phyloP scores from a whole-genome alignment of 805 yeast genomes.

The Ogataea paraovalis region DNA sequence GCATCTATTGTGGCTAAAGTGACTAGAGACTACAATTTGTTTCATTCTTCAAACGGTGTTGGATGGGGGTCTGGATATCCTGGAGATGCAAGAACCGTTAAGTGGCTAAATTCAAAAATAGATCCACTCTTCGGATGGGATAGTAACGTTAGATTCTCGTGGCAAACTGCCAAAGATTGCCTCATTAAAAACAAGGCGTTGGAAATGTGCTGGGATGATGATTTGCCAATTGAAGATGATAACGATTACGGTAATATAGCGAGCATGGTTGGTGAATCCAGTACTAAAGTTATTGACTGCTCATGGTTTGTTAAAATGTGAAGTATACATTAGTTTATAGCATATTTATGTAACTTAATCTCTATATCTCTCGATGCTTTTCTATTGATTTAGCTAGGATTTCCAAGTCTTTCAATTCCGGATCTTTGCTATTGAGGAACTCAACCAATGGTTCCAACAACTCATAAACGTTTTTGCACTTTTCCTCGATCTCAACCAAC shows the following conservation, averaged over 20 bases:
- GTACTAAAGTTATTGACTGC: slow-evolving; percentile 9
- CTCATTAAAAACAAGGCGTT: slow-evolving; percentile 50
- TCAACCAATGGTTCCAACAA: slow-evolving; percentile 11
- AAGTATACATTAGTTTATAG: too few relatives aligned
- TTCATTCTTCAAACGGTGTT: slow-evolving; percentile 16
- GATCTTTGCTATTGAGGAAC: slow-evolving; percentile 6
- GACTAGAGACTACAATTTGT: slow-evolving; percentile 62
- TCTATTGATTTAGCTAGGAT: slow-evolving; percentile 2
- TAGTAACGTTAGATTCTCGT: slow-evolving; percentile 69
- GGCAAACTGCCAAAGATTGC: slow-evolving; percentile 89
- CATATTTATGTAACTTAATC: too few relatives aligned
- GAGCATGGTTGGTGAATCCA: slow-evolving; percentile 9
- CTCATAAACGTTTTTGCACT: slow-evolving; percentile 14
- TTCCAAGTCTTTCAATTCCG: slow-evolving; percentile 6
- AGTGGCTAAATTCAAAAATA: slow-evolving; percentile 62
- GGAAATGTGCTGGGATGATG: slow-evolving; percentile 60
- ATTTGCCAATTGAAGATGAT: slow-evolving; percentile 32
- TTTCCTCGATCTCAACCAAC: slow-evolving; percentile 17
- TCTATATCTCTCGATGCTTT: background rate
- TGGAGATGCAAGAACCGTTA: slow-evolving; percentile 80
- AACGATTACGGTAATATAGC: slow-evolving; percentile 23
- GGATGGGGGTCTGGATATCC: slow-evolving; percentile 92
- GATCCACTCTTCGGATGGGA: slow-evolving; percentile 88
- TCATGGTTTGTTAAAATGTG: slow-evolving; percentile 15
- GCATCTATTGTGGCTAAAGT: slow-evolving; percentile 97